These are phyloP conservation scores for Spathaspora sp. DNA, from an alignment of 805 yeast genomes.

Conservation along the genomic window DNA sequence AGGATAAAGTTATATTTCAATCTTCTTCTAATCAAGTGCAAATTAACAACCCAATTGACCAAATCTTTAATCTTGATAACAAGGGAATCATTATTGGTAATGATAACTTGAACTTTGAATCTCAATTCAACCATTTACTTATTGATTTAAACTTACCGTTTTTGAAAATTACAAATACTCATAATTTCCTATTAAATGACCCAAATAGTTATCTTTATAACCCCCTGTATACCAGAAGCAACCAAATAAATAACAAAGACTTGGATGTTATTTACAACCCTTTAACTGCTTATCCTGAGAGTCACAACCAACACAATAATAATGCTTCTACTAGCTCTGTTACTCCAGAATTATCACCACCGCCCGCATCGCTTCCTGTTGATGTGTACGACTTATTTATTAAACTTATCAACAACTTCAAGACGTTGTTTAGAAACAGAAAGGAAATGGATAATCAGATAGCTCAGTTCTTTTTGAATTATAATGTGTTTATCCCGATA, in stretches of 20 bases:
- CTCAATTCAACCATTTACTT: slow-evolving; percentile 42
- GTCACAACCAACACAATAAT: slow-evolving; percentile 5
- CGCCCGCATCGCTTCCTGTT: slow-evolving; percentile 22
- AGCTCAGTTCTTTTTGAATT: slow-evolving; percentile 47
- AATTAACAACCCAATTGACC: slow-evolving; percentile 43
- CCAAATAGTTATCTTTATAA: slow-evolving; percentile 41
- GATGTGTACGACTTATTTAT: slow-evolving; percentile 43
- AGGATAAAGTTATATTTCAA: slow-evolving; percentile 10
- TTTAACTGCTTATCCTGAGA: slow-evolving; percentile 21
- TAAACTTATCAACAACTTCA: slow-evolving; percentile 41
- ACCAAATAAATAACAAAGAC: slow-evolving; percentile 33
- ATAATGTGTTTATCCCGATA: slow-evolving; percentile 52
- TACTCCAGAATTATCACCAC: background rate
- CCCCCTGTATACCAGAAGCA: slow-evolving; percentile 34
- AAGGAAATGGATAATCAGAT: slow-evolving; percentile 45
- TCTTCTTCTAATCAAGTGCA: slow-evolving; percentile 12
- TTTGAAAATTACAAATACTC: slow-evolving; percentile 41
- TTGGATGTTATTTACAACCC: slow-evolving; percentile 39
- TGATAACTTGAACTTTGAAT: slow-evolving; percentile 42
- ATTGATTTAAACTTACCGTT: slow-evolving; percentile 42
- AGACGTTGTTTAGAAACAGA: slow-evolving; percentile 33
- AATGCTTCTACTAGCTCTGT: background rate
- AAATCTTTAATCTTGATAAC: slow-evolving; percentile 39
- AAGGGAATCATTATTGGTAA: slow-evolving; percentile 44
- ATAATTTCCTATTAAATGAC: slow-evolving; percentile 37